phyloP scores from a whole-genome alignment of 2,329 filamentous ascomycete species.

The Aspergillus texensis region DNA sequence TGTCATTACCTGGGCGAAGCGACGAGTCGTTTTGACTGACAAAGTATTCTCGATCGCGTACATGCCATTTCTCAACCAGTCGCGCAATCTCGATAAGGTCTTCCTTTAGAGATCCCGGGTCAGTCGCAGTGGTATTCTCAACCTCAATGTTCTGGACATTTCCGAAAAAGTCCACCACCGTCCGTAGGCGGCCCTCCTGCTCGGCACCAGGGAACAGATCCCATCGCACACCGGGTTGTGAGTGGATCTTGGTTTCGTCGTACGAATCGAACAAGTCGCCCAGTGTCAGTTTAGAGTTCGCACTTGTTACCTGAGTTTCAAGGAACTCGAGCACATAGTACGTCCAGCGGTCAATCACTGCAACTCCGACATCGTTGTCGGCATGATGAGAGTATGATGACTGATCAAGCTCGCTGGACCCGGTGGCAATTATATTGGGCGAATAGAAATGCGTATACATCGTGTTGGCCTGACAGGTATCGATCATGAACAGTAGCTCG shows the following conservation, averaged over 20 bases:
- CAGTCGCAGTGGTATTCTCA: constrained; percentile 62
- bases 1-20: constrained; percentile 13
- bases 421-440: constrained; percentile 95
- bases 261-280: constrained; percentile 97
- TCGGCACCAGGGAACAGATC: constrained; percentile 91
- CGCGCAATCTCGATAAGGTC: constrained; percentile 74
- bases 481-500: constrained; percentile 99
- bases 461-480: constrained; percentile 98
- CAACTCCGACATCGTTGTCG: constrained; percentile 95
- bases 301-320: constrained; percentile 83
- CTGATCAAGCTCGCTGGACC: constrained; percentile 93
- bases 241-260: constrained; percentile 92
- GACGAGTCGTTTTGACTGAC: constrained; percentile 27
- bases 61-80: constrained; percentile 57
- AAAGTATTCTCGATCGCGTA: constrained; percentile 38
- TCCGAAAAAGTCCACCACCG: constrained; percentile 96
- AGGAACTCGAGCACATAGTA: constrained; percentile 98
- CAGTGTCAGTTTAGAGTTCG: constrained; percentile 83
- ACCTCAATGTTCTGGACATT: constrained; percentile 98
- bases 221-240: constrained; percentile 86
- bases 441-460: constrained; percentile 99
- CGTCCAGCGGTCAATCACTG: constrained; percentile 97
- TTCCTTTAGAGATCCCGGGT: constrained; percentile 58
- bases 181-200: constrained; percentile 71
- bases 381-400: constrained; percentile 97